Base-by-base conservation (phyloP, 192 early-diverging fungal species). In the Backusella circina region DNA sequence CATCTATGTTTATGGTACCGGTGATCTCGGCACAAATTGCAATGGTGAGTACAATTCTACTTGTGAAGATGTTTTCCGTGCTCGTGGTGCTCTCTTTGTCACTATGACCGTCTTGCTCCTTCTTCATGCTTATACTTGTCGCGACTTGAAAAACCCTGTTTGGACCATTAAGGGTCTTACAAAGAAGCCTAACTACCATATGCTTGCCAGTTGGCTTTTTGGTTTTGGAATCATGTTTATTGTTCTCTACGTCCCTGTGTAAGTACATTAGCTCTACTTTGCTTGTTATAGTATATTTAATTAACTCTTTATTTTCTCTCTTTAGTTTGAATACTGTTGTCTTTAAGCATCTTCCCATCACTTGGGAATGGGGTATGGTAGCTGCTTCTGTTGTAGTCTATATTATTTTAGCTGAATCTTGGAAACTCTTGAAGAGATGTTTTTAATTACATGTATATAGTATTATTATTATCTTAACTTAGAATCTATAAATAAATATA, bases 301-400 rank as follows among this genome's bases (percentile, higher is more conserved):
- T 31, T 33, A n/a, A 67, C 33, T 66, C 28, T 31, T 26, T 44
- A 1, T 51, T 51, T 51, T 51, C 7, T 30, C 2, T 13, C 16
- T 21, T 8, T 71, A 71, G 70, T 23, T 31, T 90, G 31, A 91
- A 91, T 76, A 86, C 85, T 41, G 70, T 70, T 41, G 88, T 90
- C 37, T 90, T 92, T 70, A 87, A 90, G 79, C 86, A 91, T 79
- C 79, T 80, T 51, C 82, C 82, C n/a, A 87, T 93, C 51, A 79
- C 84, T 69, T 93, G 88, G 88, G 92, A 93, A 84, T 94, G 93
- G 93, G 90, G 88, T 30, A 82, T 92, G 69, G 86, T 92, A 23
- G 75, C 84, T 33, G 80, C 84, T 30, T 86, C 91, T 9, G 71
- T 85, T 71, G 44, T 92, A 18, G 72, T 92, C 18, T 94, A 91